Evolutionary conservation across 2,329 filamentous ascomycete genomes (phyloP), one percentile per base, ranked within the genome.

Genomic region (Ascosphaera acerosa): DNA sequence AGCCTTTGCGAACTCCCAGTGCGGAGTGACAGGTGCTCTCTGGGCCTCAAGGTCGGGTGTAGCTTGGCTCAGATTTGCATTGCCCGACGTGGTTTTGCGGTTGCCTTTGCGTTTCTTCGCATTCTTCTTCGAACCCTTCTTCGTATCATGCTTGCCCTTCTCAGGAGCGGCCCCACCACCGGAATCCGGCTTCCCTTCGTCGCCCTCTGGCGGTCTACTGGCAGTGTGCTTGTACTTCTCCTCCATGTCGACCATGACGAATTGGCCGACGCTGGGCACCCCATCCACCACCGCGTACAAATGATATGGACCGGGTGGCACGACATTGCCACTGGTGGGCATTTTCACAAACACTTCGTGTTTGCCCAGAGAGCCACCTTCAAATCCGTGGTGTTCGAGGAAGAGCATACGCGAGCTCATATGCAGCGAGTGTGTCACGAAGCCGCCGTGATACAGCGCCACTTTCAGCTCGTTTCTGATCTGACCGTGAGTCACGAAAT

Each of bases 341-440:
- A 61, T 60, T 9, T 46, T 61, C 30, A 64, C 62, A 6, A 50
- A 57, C 34, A 69, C 35, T 9, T 35, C 42, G 15, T 51, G 59
- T 38, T 64, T 58, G 15, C 37, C 35, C 15, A 45, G 50, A 25
- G 41, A 38, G 7, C 54, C 55, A 2, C 52, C 42, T n/a, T 41
- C 41, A 44, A 58, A 67, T 23, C 58, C 60, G 14, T 46, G 48
- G 28, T 43, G 49, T 37, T 68, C 63, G 25, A 70, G 49, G 39
- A 58, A 57, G 25, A 61, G 34, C 58, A 68, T 62, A 7, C 64
- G 57, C 38, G 67, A 63, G 27, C 63, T 62, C 66, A 70, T 70
- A 42, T 70, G 65, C 14, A 70, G 42, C 2, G 55, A 59, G 44
- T 70, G 66, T 20, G 66, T 70, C 26, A 68, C 60, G 39, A 65